phyloP scores from a whole-genome alignment of 106 monocot genomes.

The Gastrodia elata region DNA sequence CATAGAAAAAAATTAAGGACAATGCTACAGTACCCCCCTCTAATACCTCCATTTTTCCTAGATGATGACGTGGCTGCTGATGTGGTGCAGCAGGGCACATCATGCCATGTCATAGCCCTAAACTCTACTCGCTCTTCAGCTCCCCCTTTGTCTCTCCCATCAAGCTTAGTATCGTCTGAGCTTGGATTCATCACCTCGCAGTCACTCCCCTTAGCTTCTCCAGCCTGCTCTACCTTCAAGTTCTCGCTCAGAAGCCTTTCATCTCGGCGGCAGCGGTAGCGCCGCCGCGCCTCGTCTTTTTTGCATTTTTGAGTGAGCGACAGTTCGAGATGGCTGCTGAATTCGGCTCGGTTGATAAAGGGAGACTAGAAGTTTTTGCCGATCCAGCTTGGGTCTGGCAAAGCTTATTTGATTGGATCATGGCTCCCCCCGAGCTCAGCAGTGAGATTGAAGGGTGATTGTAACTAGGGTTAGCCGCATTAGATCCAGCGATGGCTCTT shows the following conservation, averaged over 20 bases:
- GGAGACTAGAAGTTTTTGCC: conserved; percentile 1
- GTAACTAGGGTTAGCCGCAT: background rate
- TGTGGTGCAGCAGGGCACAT: too few species aligned
- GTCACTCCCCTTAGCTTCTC: background rate
- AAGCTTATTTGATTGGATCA: conserved; percentile 4
- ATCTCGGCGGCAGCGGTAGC: too few species aligned
- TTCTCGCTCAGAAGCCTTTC: background rate
- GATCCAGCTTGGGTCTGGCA: background rate
- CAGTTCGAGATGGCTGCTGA: background rate
- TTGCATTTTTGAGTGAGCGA: background rate
- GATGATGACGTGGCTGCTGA: too few species aligned
- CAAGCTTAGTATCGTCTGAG: background rate
- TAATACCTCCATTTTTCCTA: too few species aligned
- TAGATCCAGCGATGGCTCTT: background rate
- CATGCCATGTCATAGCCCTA: too few species aligned
- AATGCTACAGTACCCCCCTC: too few species aligned
- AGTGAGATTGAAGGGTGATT: background rate
- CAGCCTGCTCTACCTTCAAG: background rate
- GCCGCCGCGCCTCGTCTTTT: too few species aligned
- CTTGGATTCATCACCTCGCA: background rate
- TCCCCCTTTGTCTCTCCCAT: too few species aligned
- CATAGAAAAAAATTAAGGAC: too few species aligned
- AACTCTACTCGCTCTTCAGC: too few species aligned
- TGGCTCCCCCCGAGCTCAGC: conserved; percentile 3
- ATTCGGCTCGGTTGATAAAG: conserved; percentile 4